phyloP scores from a whole-genome alignment of 345 rosid species.

The Cardamine occulta region DNA sequence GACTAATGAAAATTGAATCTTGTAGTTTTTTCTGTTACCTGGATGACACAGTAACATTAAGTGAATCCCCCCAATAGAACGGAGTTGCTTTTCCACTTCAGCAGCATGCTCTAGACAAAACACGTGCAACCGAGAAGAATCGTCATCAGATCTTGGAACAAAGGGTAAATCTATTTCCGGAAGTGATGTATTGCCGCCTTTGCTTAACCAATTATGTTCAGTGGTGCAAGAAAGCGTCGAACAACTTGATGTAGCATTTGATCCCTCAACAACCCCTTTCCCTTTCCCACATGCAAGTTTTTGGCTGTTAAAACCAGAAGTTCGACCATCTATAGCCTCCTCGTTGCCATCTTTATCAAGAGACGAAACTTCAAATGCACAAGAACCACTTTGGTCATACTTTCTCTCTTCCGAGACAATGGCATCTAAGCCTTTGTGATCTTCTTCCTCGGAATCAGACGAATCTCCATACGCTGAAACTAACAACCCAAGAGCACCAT shows the following conservation, averaged over 20 bases:
- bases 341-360: conserved; percentile 39
- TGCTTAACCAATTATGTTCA: conserved; percentile 48
- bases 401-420: conserved; percentile 40
- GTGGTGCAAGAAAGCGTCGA: conserved; percentile 40
- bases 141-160: conserved; percentile 63
- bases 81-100: conserved; percentile 83
- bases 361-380: conserved; percentile 42
- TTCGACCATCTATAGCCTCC: conserved; percentile 46
- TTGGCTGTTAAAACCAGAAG: conserved; percentile 44
- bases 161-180: conserved; percentile 44
- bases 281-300: conserved; percentile 42
- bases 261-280: conserved; percentile 25
- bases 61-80: conserved; percentile 75
- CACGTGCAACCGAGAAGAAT: conserved; percentile 80
- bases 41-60: conserved; percentile 89
- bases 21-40: conserved; percentile 49
- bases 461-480: conserved; percentile 85
- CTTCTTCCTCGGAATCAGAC: conserved; percentile 88
- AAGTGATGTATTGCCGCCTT: conserved; percentile 34
- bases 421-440: conserved; percentile 43
- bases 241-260: conserved; percentile 45
- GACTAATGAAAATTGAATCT: not conserved
- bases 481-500: conserved; percentile 76
- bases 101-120: conserved; percentile 98
- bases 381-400: conserved; percentile 35